Conservation (phyloP, 2,329 filamentous ascomycete genomes). For the Fusarium illudens region DNA sequence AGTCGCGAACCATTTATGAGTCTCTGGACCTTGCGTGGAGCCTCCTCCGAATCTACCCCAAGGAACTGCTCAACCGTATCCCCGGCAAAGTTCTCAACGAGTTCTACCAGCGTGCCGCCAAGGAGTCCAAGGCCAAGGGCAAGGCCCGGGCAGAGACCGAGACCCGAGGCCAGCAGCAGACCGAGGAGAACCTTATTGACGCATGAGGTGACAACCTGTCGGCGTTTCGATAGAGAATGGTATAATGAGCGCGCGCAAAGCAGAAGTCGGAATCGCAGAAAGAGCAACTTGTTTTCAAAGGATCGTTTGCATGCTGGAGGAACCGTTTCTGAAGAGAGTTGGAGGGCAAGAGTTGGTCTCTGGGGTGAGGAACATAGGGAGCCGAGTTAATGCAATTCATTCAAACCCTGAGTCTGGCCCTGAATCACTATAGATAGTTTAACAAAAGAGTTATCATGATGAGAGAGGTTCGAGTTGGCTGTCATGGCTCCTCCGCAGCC, state of each 20-base stretch:
- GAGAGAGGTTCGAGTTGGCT: conserved; percentile 1
- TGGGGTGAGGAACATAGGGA: conserved; percentile 43
- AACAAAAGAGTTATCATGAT: conserved; percentile 24
- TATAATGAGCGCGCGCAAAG: conserved; percentile 40
- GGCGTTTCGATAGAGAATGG: conserved; percentile 39
- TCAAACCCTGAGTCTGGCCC: conserved; percentile 22
- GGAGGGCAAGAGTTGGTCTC: conserved; percentile 38
- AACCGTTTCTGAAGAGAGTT: conserved; percentile 29
- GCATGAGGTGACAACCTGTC: conserved; percentile 50
- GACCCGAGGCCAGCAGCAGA: conserved; percentile 51
- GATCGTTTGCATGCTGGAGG: conserved; percentile 35
- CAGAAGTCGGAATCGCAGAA: conserved; percentile 32
- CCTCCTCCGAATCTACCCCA: conserved; percentile 94
- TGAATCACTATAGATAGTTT: neutral
- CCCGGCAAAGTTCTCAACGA: conserved; percentile 84
- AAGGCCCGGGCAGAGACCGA: conserved; percentile 59
- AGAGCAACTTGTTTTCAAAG: conserved; percentile 36
- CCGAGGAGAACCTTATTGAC: conserved; percentile 69
- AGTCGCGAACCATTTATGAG: conserved; percentile 90
- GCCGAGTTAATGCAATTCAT: conserved; percentile 45
- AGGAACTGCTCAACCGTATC: conserved; percentile 96
- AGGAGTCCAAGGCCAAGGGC: conserved; percentile 69
- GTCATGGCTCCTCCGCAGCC: conserved; percentile 15
- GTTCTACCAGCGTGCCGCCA: conserved; percentile 76
- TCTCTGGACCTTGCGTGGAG: conserved; percentile 97